Evolutionary conservation across 345 rosid species (phyloP), one percentile per base, ranked within the genome.

Genomic region (Mangifera indica): DNA sequence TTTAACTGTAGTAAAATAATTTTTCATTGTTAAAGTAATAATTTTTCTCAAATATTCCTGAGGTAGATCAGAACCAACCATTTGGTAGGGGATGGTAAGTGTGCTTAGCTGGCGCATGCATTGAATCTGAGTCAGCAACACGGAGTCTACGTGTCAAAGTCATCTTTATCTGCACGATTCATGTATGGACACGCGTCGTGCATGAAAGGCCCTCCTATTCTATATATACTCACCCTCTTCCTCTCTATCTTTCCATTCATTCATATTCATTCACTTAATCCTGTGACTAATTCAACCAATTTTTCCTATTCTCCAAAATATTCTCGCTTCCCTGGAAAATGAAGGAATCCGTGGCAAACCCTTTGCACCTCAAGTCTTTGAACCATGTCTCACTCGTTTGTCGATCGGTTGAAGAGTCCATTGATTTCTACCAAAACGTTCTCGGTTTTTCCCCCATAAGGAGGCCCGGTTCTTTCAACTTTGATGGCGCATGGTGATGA

Each of bases 401-500:
- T 73, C 68, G 86, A 77, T 92, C 93, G 42, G 74, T 91, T 0
- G 86, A 87, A 45, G 83, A 86, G 70, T 92, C 97, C 73, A 77
- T 92, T 14, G 63, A 77, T 71, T 94, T 94, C 78, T 92, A 94
- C 60, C 93, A 84, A 54, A 70, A 87, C 46, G 77, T 90, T 67
- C 89, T 93, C 66, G 98, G 98, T 0, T 93, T 93, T 67, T 70
- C 77, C 17, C 95, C 93, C 0, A 77, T 94, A 25, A 79, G 94
- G 32, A 88, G 98, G 77, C 98, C 97, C 25, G 86, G 87, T 59
- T 92, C 98, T 25, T 90, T 94, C 45, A 82, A 92, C 69, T 94
- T 91, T 37, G 83, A 86, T 48, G 98, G 98, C 17, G 98, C 98
- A 26, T 94, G 98, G 98, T 93, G 83, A 73, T 44, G 1, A 2